Evolutionary conservation across 108 stramenopile species (phyloP).

Genomic region (Fistulifera pelliculosa): DNA sequence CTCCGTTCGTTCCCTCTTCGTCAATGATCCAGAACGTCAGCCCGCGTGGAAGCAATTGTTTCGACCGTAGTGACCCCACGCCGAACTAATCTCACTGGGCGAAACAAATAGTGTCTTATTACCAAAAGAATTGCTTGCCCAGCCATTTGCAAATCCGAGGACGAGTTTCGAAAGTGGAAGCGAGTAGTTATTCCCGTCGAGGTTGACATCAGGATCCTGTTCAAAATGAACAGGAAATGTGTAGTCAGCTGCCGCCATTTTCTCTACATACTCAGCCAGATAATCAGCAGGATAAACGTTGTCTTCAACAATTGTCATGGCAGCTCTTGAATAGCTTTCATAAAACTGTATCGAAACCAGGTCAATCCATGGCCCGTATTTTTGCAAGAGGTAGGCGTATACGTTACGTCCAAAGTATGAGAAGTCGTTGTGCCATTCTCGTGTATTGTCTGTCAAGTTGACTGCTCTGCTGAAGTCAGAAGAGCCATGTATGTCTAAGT

Average conservation of each 20-base stretch:
- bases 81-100: constrained; percentile 15
- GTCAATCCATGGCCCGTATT: constrained; percentile 61
- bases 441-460: constrained; percentile 34
- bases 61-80: constrained; percentile 21
- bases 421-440: constrained; percentile 43
- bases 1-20: constrained; percentile 42
- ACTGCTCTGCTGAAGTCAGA: constrained; percentile 18
- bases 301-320: constrained; percentile 25
- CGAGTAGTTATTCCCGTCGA: constrained; percentile 10
- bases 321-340: constrained; percentile 67
- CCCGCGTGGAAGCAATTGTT: constrained; percentile 28
- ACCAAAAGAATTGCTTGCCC: constrained; percentile 33
- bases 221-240: constrained; percentile 23
- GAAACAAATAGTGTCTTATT: constrained; percentile 27
- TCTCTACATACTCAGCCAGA: constrained; percentile 16
- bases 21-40: constrained; percentile 73
- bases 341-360: constrained; percentile 77
- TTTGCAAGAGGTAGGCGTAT: constrained; percentile 68
- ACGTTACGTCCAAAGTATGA: constrained; percentile 64
- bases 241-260: constrained; percentile 7
- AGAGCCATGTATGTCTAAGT: constrained; percentile 47
- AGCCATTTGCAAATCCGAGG: constrained; percentile 57
- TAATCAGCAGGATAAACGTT: constrained; percentile 22
- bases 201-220: constrained; percentile 17
- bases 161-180: constrained; percentile 51